Evolutionary conservation across 2,329 filamentous ascomycete species (phyloP).

Genomic region (Botrytis hyacinthi): DNA sequence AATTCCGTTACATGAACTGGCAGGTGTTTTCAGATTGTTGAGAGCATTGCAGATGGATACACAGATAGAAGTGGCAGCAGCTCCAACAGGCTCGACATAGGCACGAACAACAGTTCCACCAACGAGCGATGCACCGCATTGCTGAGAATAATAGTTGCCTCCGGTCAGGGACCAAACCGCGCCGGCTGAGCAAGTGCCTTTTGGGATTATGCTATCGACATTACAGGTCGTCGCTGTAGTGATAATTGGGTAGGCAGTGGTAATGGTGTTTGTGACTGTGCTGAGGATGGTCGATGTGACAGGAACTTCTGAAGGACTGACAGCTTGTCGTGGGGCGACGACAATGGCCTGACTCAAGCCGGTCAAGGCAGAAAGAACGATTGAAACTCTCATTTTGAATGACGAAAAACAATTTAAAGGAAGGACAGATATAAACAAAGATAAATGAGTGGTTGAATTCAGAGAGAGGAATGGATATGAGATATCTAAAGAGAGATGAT

Average conservation of each 20-base stretch:
- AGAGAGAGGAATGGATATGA: neutral
- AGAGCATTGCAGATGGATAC: neutral
- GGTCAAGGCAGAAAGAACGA: neutral
- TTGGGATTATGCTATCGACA: neutral
- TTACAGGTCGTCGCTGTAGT: neutral
- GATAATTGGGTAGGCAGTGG: neutral
- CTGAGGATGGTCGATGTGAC: neutral
- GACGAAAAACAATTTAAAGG: neutral
- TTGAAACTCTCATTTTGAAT: neutral
- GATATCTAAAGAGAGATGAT: neutral
- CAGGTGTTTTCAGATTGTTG: neutral
- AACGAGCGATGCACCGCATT: neutral
- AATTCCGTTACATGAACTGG: slow-evolving; percentile 11
- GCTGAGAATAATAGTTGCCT: slow-evolving; percentile 6
- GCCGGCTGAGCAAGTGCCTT: neutral
- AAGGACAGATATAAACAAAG: neutral
- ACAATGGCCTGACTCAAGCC: neutral
- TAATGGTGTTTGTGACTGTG: neutral
- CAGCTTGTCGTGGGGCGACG: neutral
- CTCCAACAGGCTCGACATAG: neutral
- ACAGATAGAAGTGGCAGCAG: neutral
- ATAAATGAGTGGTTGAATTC: neutral
- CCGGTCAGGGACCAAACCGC: neutral
- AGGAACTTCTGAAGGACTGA: neutral
- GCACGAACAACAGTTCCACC: neutral